A percentile compares a stretch with the other conserved stretches of the same genome.
phyloP scores from a whole-genome alignment of 345 rosid genomes.

The Eucalyptus sp. region DNA sequence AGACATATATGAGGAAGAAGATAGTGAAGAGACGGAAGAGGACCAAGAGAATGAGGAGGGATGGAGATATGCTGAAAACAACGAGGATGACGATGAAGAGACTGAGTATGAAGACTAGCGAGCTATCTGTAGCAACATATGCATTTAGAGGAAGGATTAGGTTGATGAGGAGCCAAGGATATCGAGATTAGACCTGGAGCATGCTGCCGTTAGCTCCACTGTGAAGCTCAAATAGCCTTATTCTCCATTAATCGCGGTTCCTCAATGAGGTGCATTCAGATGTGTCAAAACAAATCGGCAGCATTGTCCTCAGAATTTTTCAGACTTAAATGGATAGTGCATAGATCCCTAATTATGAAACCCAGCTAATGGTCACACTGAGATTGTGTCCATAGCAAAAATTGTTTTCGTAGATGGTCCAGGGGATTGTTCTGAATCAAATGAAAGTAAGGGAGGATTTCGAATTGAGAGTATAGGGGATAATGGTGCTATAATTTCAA shows the following conservation, averaged over 20 bases:
- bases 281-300: background rate
- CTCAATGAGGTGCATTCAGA: background rate
- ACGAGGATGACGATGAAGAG: slow-evolving; percentile 82
- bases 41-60: slow-evolving; percentile 77
- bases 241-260: background rate
- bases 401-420: background rate
- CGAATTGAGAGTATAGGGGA: rapidly evolving
- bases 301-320: background rate
- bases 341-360: background rate
- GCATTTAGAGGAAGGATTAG: background rate
- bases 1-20: slow-evolving; percentile 59
- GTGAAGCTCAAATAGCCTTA: background rate
- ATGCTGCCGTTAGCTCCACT: background rate
- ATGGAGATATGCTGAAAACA: slow-evolving; percentile 57
- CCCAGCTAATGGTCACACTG: background rate
- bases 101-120: slow-evolving; percentile 81
- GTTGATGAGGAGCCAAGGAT: background rate
- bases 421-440: background rate
- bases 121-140: background rate
- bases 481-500: background rate
- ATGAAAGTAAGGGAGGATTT: background rate
- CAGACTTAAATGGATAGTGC: rapidly evolving
- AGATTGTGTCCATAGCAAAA: background rate
- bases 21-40: slow-evolving; percentile 84
- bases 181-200: background rate